Percentiles rank a stretch among this genome's conserved stretches.
Evolutionary conservation across 1,139 yeast species (phyloP).

Genomic region (Geotrichum macrosporum): DNA sequence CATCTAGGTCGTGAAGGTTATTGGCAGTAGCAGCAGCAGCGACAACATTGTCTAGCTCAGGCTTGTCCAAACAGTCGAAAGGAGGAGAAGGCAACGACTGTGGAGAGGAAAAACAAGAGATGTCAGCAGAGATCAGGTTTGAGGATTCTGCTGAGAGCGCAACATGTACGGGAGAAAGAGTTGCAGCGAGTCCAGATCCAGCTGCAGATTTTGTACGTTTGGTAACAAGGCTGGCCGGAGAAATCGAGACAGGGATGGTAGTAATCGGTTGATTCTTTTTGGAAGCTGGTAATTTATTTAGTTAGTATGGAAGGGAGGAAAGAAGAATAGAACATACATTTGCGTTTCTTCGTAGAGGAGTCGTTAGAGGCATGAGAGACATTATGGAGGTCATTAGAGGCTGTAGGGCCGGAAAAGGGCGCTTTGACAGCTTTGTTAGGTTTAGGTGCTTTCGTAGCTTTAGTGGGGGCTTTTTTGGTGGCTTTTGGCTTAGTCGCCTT

Average conservation of each 20-base stretch:
- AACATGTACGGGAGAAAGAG: conserved; percentile 5
- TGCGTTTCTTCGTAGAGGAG: neutral
- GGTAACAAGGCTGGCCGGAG: conserved; percentile 18
- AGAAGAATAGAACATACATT: neutral
- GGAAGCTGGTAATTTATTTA: no score
- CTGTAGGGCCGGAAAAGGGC: no score
- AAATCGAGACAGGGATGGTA: conserved; percentile 14
- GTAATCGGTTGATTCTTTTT: neutral
- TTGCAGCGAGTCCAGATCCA: conserved; percentile 12
- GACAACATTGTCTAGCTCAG: conserved; percentile 1
- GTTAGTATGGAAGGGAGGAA: no score
- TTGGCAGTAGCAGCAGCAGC: no score
- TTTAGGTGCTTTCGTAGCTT: conserved; percentile 1
- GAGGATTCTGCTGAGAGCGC: conserved; percentile 8
- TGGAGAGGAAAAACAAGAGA: conserved; percentile 8
- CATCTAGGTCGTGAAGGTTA: neutral
- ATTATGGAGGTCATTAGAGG: neutral
- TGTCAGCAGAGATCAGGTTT: conserved; percentile 3
- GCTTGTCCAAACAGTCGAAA: conserved; percentile 5
- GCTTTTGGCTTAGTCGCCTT: neutral
- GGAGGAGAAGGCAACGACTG: conserved; percentile 15
- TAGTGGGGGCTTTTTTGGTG: no score
- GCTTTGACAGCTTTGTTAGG: no score
- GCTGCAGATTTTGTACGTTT: conserved; percentile 16
- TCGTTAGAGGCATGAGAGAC: conserved; percentile 6